Percentiles rank a stretch among this genome's conserved stretches.
Conservation (phyloP, 2,329 filamentous ascomycete genomes). For the Phialophora tarda region DNA sequence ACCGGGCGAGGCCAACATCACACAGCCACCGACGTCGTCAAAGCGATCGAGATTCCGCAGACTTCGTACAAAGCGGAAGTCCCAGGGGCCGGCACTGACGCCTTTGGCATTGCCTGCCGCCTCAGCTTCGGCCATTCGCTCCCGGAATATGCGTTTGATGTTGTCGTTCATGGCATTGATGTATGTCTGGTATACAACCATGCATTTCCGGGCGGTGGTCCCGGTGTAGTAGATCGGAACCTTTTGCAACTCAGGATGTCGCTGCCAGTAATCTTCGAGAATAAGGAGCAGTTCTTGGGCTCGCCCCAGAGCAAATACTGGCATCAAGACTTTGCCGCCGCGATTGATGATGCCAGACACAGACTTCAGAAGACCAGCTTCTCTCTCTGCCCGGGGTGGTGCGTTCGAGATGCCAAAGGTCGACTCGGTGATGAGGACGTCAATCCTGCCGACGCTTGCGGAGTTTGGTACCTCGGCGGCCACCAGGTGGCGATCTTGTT, state of each 20-base stretch:
- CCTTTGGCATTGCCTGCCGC: constrained; percentile 78
- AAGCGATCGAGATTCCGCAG: constrained; percentile 93
- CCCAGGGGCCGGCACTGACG: constrained; percentile 75
- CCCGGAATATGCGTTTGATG: constrained; percentile 92
- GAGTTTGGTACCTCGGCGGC: constrained; percentile 79
- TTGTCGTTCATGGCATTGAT: constrained; percentile 99
- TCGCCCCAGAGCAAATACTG: constrained; percentile 90
- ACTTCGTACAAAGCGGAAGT: constrained; percentile 92
- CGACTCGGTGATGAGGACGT: constrained; percentile 95
- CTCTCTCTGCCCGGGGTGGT: constrained; percentile 85
- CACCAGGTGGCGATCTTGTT: constrained; percentile 93
- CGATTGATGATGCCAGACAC: constrained; percentile 90
- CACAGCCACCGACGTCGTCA: constrained; percentile 91
- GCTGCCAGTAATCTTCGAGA: constrained; percentile 94
- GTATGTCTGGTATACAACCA: constrained; percentile 98
- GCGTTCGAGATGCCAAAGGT: constrained; percentile 97
- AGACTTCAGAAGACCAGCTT: constrained; percentile 92
- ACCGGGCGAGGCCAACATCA: constrained; percentile 96
- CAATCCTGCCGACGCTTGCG: constrained; percentile 78
- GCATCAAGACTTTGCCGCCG: constrained; percentile 89
- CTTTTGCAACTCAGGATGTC: constrained; percentile 85
- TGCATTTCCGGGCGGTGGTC: constrained; percentile 92
- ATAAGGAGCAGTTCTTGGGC: constrained; percentile 94
- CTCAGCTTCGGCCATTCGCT: constrained; percentile 89
- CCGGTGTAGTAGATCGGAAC: constrained; percentile 97